Evolutionary conservation across 2,329 filamentous ascomycete genomes (phyloP), one percentile per base, ranked within the genome.

Genomic region (Aspergillus awamori): DNA sequence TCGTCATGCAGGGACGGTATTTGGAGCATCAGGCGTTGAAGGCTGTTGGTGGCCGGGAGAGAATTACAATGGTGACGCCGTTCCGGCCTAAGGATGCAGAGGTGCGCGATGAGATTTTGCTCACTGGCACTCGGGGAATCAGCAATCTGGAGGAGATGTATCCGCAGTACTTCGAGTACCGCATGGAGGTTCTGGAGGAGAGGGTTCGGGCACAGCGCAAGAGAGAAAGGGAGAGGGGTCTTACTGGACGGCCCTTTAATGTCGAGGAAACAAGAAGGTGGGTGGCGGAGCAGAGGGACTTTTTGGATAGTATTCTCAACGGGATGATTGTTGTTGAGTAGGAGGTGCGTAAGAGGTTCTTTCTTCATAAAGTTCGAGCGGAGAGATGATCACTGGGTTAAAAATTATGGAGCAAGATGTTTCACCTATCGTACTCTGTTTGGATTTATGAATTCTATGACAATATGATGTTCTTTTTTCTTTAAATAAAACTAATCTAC

Each of bases 181-280:
- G 86, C 2, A 76, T 87, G 5, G 81, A 86, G 68, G 84, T 87
- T 8, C 73, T 87, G 10, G 82, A 86, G 69, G 83, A 86, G 70
- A 81, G 84, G 0, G 70, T 85, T 58, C 80, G 81, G 8, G 72
- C 66, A 26, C 74, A 81, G 67, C 75, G 82, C 20, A 79, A 79
- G 65, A 69, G 66, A 28, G 65, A 76, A 11, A 67, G 73, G 13
- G 63, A 64, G n/a, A 58, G 67, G 45, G 69, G 68, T 28, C 45
- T 57, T 15, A 61, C 63, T 6, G 60, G 64, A 49, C 64, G 63
- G 30, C 51, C 54, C 13, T 74, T 72, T 54, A 63, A 70, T 51
- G 67, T 68, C 2, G 33, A 26, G 8, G 62, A 65, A 2, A 74
- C 76, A 63, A 75, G 76, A 63, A 53, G 51, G 5, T 75, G 74